phyloP scores from a whole-genome alignment of 1,284 basidiomycete genomes.

The Vanrija humicola region DNA sequence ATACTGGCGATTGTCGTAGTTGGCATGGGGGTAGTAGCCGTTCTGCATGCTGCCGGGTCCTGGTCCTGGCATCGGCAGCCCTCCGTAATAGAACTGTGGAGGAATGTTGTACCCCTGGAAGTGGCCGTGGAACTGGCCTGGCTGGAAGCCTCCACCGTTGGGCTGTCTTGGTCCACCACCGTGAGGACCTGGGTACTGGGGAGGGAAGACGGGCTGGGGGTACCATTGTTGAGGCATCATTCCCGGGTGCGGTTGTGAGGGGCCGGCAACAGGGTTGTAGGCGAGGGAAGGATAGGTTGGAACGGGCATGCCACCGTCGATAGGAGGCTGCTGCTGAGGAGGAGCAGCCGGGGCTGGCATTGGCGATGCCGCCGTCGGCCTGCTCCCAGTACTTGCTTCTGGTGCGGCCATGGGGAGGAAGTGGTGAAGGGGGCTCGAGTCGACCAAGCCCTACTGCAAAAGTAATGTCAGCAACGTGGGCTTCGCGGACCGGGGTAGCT shows the following conservation, averaged over 20 bases:
- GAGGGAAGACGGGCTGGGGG: conserved; percentile 1
- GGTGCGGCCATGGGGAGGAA: conserved; percentile 10
- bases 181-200: conserved; percentile 7
- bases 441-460: background rate
- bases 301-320: background rate
- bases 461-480: background rate
- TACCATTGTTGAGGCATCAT: conserved; percentile 2
- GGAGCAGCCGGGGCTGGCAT: conserved; percentile 6
- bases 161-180: conserved; percentile 8
- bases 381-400: conserved; percentile 10
- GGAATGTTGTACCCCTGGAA: conserved; percentile 1
- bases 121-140: background rate
- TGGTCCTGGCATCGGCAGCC: conserved; percentile 33
- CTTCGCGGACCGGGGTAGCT: background rate
- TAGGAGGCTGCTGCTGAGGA: conserved; percentile 8
- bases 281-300: conserved; percentile 15
- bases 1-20: conserved; percentile 1
- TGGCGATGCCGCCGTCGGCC: background rate
- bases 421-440: background rate
- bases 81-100: conserved; percentile 18
- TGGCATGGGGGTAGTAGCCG: conserved; percentile 21
- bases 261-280: conserved; percentile 12
- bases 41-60: conserved; percentile 46
- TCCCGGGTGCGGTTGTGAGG: conserved; percentile 10
- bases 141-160: conserved; percentile 16